phyloP scores from a whole-genome alignment of 805 yeast species.

The Ogataea kodamae region DNA sequence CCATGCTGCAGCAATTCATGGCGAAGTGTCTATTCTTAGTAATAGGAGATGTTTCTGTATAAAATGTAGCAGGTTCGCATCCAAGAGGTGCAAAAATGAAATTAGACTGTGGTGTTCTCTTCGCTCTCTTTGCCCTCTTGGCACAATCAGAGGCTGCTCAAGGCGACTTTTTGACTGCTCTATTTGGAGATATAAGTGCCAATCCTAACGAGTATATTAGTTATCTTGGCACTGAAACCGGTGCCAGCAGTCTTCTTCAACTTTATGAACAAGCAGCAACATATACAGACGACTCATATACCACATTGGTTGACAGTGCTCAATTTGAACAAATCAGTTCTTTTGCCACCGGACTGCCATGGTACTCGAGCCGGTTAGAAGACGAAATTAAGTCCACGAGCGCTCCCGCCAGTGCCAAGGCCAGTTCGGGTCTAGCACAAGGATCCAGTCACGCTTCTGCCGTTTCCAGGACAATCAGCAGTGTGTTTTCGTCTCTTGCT shows the following conservation, averaged over 20 bases:
- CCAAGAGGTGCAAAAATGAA: no score
- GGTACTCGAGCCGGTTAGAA: constrained; percentile 33
- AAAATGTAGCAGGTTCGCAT: no score
- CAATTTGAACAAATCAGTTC: constrained; percentile 19
- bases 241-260: constrained; percentile 27
- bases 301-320: constrained; percentile 34
- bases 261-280: constrained; percentile 35
- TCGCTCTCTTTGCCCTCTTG: constrained; percentile 22
- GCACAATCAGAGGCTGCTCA: constrained; percentile 21
- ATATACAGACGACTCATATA: constrained; percentile 44
- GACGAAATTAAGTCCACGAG: constrained; percentile 18
- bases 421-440: constrained; percentile 15
- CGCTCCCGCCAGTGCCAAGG: constrained; percentile 10
- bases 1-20: no score
- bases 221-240: constrained; percentile 30
- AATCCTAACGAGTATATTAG: constrained; percentile 34
- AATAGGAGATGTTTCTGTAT: no score
- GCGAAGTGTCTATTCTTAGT: constrained; percentile 2
- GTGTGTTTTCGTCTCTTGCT: constrained; percentile 3
- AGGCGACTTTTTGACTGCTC: constrained; percentile 34
- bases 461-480: constrained; percentile 7
- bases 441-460: constrained; percentile 14
- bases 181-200: constrained; percentile 35
- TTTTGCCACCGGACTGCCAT: constrained; percentile 33
- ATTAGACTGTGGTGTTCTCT: constrained; percentile 17